A percentile compares a stretch with the other conserved stretches of the same genome.
These are phyloP conservation scores for Ehretia macrophylla DNA, from an alignment of 257 asterid species.

Conservation along the genomic window DNA sequence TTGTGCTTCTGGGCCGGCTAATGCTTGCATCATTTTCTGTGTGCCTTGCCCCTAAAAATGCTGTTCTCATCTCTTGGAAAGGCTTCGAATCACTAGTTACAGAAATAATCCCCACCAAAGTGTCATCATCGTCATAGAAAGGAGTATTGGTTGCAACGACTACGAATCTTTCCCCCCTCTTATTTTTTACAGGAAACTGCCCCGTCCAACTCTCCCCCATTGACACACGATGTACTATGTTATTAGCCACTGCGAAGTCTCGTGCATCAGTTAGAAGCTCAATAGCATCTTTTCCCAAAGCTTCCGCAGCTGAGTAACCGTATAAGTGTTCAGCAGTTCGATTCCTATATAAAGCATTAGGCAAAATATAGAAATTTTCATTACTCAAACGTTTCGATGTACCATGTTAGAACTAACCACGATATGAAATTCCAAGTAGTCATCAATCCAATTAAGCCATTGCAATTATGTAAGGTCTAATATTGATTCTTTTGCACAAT, in stretches of 20 bases:
- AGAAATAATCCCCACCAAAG: slow-evolving; percentile 59
- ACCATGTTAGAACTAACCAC: not conserved
- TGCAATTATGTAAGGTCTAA: not conserved
- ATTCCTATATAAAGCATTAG: slow-evolving; percentile 55
- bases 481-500: not conserved
- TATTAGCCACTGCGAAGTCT: slow-evolving; percentile 39
- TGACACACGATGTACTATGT: slow-evolving; percentile 44
- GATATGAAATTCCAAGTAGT: not conserved
- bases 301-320: slow-evolving; percentile 73
- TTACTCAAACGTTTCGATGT: not conserved
- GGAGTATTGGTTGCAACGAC: slow-evolving; percentile 68
- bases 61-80: slow-evolving; percentile 45
- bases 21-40: slow-evolving; percentile 34
- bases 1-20: slow-evolving; percentile 40
- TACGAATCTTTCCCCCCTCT: slow-evolving; percentile 53
- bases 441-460: not conserved
- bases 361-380: not conserved
- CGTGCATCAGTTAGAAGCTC: slow-evolving; percentile 46
- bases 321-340: slow-evolving; percentile 65
- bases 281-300: slow-evolving; percentile 51
- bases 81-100: slow-evolving; percentile 61
- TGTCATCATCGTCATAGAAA: slow-evolving; percentile 72
- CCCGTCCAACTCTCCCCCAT: slow-evolving; percentile 89
- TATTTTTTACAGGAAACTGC: slow-evolving; percentile 64
- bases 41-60: slow-evolving; percentile 24